Evolutionary conservation across 495 filamentous ascomycete species (phyloP), one percentile per base, ranked within the genome.

Genomic region (Penicillium verhagenii): DNA sequence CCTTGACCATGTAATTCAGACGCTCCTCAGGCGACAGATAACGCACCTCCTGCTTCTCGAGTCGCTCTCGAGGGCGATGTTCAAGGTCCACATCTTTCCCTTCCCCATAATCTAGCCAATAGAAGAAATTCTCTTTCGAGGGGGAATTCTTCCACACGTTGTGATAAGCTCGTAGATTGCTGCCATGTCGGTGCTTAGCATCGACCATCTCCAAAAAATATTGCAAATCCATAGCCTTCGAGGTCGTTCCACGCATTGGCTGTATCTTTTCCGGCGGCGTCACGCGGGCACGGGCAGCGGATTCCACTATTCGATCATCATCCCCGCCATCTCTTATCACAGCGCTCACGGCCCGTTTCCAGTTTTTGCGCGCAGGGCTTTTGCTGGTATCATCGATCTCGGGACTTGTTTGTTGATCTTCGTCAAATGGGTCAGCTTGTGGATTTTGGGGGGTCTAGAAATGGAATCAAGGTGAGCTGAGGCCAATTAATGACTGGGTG

Each of bases 171-270:
- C 87, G 79, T 29, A 96, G 71, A 59, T 96, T 94, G 25, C 81
- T 82, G 1, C 92, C 92, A 66, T 96, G 92, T 3, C 92, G 83
- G 62, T 97, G 92, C 68, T 95, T 92, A 6, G 81, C 68, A 63
- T 96, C 92, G 14, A 96, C 89, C 88, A 97, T 93, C 65, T 97
- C 92, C 4, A 97, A 75, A 57, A 95, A 96, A 65, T 96, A 97
- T 58, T 87, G 86, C 28, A 96, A 68, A 47, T 90, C 91, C 90
- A 97, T 93, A 58, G 82, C 84, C 66, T 86, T 89, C 1, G 90
- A 82, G 2, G 76, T 79, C 54, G 84, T 14, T 45, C 76, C 47
- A 72, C 55, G 1, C 45, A 46, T 75, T 31, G 6, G 4, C 47
- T 66, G 7, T 29, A 72, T 68, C 50, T 68, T 71, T 26, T 61